A percentile compares a stretch with the other conserved stretches of the same genome.
Conservation (phyloP, 2,329 filamentous ascomycete genomes). For the Chaetomiaceae sp. region DNA sequence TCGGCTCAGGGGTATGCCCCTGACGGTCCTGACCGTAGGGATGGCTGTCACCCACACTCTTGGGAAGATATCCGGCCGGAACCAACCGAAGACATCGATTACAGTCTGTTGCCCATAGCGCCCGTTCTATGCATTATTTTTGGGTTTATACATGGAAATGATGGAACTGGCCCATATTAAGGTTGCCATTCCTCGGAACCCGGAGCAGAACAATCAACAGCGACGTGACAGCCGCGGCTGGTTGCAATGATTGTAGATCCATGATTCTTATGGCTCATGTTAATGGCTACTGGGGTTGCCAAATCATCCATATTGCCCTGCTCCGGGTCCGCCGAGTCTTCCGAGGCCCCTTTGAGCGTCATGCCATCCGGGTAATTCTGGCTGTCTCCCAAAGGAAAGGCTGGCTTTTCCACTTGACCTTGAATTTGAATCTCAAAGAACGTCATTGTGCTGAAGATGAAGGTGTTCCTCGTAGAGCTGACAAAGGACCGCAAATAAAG, state of each 20-base stretch:
- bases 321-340: neutral
- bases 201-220: neutral
- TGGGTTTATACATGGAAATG: neutral
- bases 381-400: too few species aligned
- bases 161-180: neutral
- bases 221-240: too few species aligned
- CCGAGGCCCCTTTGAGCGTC: neutral
- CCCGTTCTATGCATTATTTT: neutral
- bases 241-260: constrained; percentile 2
- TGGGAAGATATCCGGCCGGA: neutral
- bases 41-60: neutral
- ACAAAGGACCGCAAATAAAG: too few species aligned
- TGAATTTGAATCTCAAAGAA: too few species aligned
- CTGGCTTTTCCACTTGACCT: too few species aligned
- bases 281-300: constrained; percentile 6
- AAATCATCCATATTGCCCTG: constrained; percentile 8
- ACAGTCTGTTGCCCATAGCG: neutral
- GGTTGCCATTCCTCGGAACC: neutral
- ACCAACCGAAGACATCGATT: neutral
- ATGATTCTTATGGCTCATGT: neutral
- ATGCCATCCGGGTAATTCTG: constrained; percentile 11
- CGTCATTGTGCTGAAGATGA: too few species aligned
- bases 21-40: too few species aligned
- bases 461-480: too few species aligned
- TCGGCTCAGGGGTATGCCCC: neutral